Evolutionary conservation across 441 rosid genomes (phyloP), one percentile per base, ranked within the genome.

Genomic region (Melastoma candidum): DNA sequence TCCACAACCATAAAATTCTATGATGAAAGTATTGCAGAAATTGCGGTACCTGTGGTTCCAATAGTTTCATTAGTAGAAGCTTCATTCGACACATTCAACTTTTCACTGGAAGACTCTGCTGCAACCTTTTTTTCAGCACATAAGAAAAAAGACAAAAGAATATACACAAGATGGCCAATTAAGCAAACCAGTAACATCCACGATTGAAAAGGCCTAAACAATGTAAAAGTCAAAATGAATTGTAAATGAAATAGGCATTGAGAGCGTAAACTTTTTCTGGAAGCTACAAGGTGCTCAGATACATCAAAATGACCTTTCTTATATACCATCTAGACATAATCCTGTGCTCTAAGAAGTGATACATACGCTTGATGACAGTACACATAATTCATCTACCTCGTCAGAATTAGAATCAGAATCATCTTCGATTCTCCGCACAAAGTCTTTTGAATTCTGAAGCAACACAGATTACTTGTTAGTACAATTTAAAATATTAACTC

Each of bases 351-450:
- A 52, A 46, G 53, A 3, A 13, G 27, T 9, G 26, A 61, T 48
- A 5, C 29, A 22, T 43, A 24, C 8, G 41, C 41, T 2, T 2
- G 41, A 26, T 50, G 26, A 22, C 9, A 59, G 29, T 3, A 45
- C 47, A 26, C 45, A 41, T 43, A 13, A 25, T 57, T 67, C 74
- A 44, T 46, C 57, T 26, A 77, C 79, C n/a, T 57, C 83, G 26
- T 63, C 81, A 46, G 75, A 85, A 13, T 74, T 74, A 7, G 68
- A 61, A 55, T 73, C 86, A 27, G 12, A 49, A 46, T 80, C 88
- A 69, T 85, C 95, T 29, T 76, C 73, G 52, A 90, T 84, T 71
- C 98, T 87, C 58, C 68, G 68, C 24, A 90, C 48, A 56, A 75
- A 32, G 60, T 87, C 93, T 67, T 70, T 71, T 55, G 71, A 80